Conservation (phyloP, 768 basidiomycete species). For the Hortiboletus campestris region DNA sequence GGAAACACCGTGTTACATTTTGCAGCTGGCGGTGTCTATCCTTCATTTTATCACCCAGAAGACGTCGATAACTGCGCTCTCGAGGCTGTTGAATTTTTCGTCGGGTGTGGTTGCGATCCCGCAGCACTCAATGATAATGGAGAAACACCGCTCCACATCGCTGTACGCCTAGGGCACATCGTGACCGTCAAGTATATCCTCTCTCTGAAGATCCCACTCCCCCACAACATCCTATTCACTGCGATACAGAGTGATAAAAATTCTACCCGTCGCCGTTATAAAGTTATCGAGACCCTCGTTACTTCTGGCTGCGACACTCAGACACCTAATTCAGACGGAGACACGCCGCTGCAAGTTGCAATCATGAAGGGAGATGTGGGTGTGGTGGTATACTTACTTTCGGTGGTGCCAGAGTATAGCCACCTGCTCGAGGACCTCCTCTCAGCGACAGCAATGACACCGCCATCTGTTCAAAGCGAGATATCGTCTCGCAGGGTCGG, state of each 20-base stretch:
- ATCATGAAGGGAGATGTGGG: background rate
- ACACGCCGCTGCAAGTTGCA: background rate
- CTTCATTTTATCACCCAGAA: too few species aligned
- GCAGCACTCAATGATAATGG: background rate
- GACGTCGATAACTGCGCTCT: background rate
- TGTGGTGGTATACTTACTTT: conserved; percentile 1
- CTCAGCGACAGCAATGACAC: background rate
- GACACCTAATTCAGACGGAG: background rate
- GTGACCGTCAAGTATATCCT: background rate
- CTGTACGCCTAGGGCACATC: background rate
- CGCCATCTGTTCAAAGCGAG: background rate
- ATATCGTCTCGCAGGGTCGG: background rate
- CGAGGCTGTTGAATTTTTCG: background rate
- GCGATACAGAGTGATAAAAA: background rate
- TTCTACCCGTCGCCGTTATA: background rate
- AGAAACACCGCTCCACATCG: background rate
- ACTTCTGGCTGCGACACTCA: background rate
- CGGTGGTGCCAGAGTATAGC: background rate
- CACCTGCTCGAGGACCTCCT: background rate
- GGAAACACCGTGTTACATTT: background rate
- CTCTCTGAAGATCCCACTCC: background rate
- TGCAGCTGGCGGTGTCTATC: background rate
- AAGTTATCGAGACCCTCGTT: background rate
- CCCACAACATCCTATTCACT: background rate
- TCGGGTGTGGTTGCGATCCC: background rate